Conservation (phyloP, 192 early-diverging fungal species). For the Radiomyces spectabilis region DNA sequence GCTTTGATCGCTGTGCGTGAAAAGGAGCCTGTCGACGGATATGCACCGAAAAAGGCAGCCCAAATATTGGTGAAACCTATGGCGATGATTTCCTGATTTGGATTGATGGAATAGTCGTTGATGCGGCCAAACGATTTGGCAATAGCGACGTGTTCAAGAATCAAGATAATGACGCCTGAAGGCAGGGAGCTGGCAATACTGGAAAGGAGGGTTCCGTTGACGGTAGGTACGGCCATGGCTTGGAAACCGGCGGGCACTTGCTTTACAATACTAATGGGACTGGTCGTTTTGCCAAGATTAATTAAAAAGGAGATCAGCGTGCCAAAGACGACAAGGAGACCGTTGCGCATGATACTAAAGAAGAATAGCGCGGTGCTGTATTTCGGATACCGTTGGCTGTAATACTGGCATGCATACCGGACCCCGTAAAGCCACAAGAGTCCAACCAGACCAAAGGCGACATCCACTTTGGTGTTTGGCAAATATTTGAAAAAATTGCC, state of each 20-base stretch:
- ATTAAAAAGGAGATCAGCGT: conserved; percentile 62
- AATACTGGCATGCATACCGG: conserved; percentile 22
- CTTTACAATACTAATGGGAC: conserved; percentile 57
- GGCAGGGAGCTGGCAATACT: conserved; percentile 45
- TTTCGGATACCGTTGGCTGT: conserved; percentile 32
- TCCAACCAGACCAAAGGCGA: conserved; percentile 48
- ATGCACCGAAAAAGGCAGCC: conserved; percentile 79
- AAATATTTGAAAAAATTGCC: conserved; percentile 48
- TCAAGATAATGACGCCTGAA: conserved; percentile 64
- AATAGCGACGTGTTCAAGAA: conserved; percentile 90
- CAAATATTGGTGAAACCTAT: conserved; percentile 78
- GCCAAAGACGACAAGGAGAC: conserved; percentile 64
- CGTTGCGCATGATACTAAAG: conserved; percentile 62
- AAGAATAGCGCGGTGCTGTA: conserved; percentile 45
- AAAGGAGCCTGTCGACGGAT: conserved; percentile 89
- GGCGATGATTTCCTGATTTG: conserved; percentile 88
- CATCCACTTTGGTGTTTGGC: conserved; percentile 43
- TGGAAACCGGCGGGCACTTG: conserved; percentile 68
- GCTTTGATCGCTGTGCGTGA: conserved; percentile 87
- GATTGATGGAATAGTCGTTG: conserved; percentile 68
- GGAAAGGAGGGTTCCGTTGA: conserved; percentile 44
- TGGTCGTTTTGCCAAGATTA: conserved; percentile 25
- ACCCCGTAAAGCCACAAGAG: conserved; percentile 35
- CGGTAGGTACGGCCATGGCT: conserved; percentile 40
- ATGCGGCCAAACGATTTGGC: conserved; percentile 81